Base-by-base conservation (phyloP, 2,329 filamentous ascomycete species). In the Xylariaceae sp. region DNA sequence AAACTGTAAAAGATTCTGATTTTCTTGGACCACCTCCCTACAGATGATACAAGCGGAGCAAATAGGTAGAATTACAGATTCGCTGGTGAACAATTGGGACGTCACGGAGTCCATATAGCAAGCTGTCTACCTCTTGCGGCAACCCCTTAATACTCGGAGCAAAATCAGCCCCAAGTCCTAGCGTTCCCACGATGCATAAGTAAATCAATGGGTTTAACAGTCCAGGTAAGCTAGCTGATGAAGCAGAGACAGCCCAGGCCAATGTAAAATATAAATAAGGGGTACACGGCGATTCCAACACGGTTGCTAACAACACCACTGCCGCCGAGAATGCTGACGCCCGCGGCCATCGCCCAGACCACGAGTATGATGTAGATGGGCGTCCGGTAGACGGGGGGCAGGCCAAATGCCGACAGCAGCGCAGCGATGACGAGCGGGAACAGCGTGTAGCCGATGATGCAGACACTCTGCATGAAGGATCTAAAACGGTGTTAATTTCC, bases 381-480 rank as follows among this genome's bases (percentile, higher is more conserved):
- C 71, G 98, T 91, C 54, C 95, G 84, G 5, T 89, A 86, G 63
- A 98, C 90, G 67, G 86, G 89, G 37, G 87, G 89, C 6, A 98
- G 82, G 47, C 86, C 82, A 28, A 99, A 72, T 1, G 94, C 94
- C 53, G 92, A 96, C 63, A 99, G 85, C 48, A 97, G 79, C 1
- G 94, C 87, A 6, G 96, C 96, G 65, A 99, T 90, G 67, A 98
- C 95, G 50, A 99, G 85, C 2, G 95, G 95, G 78, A 99, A 99
- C 53, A 99, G 85, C 1, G 95, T 99, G 76, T 99, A 99, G 41
- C 95, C 95, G 72, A 99, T 99, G 68, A 99, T 96, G 75, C 93
- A 98, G 65, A 99, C 86, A 56, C 92, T 96, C 76, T 99, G 95
- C 71, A 96, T 95, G 75, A 99, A 99, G 16, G 95, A 97, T 69